Percentiles rank a stretch among this genome's conserved stretches.
These are phyloP conservation scores for Obba rivulosa DNA, from an alignment of 768 basidiomycete genomes.

Conservation along the genomic window DNA sequence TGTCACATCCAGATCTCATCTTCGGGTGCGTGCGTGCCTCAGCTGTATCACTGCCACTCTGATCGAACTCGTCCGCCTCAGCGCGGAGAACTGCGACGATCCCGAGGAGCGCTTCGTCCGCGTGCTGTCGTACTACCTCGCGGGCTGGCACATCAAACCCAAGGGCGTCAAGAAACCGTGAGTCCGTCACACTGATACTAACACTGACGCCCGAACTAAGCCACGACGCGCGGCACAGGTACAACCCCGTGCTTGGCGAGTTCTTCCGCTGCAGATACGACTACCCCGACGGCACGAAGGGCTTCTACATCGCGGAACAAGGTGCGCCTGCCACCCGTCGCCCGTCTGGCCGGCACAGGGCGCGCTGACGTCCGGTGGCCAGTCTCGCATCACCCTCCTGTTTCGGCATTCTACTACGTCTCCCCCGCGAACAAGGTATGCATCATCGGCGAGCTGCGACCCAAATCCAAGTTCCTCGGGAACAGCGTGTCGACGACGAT, in stretches of 20 bases:
- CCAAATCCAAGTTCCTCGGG: constrained; percentile 94
- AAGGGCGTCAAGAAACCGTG: constrained; percentile 99
- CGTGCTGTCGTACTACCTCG: constrained; percentile 91
- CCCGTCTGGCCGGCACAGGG: background rate
- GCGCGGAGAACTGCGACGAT: constrained; percentile 74
- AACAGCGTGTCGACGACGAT: constrained; percentile 95
- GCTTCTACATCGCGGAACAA: constrained; percentile 97
- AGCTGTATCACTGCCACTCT: constrained; percentile 1
- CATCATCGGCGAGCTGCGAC: constrained; percentile 89
- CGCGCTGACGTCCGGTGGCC: constrained; percentile 3
- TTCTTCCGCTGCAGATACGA: constrained; percentile 96
- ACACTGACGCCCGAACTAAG: background rate
- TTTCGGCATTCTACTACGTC: constrained; percentile 94
- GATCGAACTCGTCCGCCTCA: constrained; percentile 24
- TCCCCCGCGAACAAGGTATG: constrained; percentile 84
- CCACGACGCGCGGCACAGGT: constrained; percentile 39
- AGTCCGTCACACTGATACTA: constrained; percentile 30
- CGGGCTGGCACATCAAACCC: constrained; percentile 99
- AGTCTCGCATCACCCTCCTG: constrained; percentile 94
- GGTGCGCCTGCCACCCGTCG: constrained; percentile 35
- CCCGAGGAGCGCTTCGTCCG: constrained; percentile 88
- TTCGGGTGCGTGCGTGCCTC: constrained; percentile 68
- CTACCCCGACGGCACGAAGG: constrained; percentile 87
- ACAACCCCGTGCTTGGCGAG: constrained; percentile 96
- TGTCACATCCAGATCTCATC: constrained; percentile 96